Percentiles rank a stretch among this genome's conserved stretches.
Evolutionary conservation across 73 alveolate genomes (phyloP).

Genomic region (Paramecium sexaurelia): DNA sequence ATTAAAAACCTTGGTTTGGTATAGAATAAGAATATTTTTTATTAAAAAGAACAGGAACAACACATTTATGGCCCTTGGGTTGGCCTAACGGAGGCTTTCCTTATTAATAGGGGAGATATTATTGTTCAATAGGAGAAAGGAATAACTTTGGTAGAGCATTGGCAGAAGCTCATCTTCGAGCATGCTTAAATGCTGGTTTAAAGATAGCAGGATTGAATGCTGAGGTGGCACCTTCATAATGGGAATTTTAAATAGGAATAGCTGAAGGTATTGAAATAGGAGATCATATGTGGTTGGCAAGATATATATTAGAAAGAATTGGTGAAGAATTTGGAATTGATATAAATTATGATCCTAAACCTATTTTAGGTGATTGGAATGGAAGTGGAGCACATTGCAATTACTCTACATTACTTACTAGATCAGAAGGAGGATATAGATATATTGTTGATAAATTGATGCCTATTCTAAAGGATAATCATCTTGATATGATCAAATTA

Average conservation of each 20-base stretch:
- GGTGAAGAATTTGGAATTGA: constrained; percentile 72
- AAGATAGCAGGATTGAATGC: constrained; percentile 90
- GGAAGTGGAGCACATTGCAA: constrained; percentile 95
- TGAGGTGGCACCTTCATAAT: constrained; percentile 94
- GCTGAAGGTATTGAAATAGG: constrained; percentile 88
- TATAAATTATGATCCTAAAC: constrained; percentile 71
- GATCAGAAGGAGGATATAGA: constrained; percentile 80
- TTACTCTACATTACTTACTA: constrained; percentile 79
- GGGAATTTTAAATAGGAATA: constrained; percentile 93
- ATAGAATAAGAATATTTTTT: constrained; percentile 94
- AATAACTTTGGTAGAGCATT: constrained; percentile 87
- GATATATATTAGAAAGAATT: constrained; percentile 70
- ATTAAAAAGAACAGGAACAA: constrained; percentile 72
- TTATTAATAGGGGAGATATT: constrained; percentile 90
- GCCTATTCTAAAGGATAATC: constrained; percentile 60
- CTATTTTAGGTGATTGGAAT: constrained; percentile 81
- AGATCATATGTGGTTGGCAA: constrained; percentile 92
- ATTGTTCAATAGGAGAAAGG: constrained; percentile 88
- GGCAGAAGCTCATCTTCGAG: constrained; percentile 85
- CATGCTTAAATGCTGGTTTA: constrained; percentile 88
- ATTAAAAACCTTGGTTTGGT: constrained; percentile 93
- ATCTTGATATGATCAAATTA: constrained; percentile 62
- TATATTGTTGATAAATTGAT: constrained; percentile 64
- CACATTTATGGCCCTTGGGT: constrained; percentile 77
- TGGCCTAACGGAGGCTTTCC: constrained; percentile 92